These are phyloP conservation scores for Diaporthe citri DNA, from an alignment of 2,329 filamentous ascomycete species.

Conservation along the genomic window DNA sequence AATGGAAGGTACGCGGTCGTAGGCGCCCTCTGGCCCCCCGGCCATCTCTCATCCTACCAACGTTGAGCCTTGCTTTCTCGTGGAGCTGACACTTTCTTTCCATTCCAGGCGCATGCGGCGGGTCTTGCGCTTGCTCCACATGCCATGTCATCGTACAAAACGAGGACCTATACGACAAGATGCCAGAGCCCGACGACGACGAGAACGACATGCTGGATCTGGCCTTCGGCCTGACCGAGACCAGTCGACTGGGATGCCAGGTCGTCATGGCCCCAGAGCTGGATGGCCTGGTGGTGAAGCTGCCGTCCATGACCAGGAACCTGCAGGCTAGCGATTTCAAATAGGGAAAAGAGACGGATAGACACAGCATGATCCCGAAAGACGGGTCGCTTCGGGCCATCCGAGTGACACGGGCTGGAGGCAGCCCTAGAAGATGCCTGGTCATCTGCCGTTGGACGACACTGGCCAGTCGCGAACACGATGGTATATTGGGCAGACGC, in stretches of 20 bases:
- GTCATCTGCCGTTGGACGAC: background rate
- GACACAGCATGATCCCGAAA: background rate
- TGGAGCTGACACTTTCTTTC: background rate
- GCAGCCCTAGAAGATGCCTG: background rate
- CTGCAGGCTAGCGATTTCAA: constrained; percentile 94
- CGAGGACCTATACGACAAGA: constrained; percentile 80
- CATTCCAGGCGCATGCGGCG: constrained; percentile 80
- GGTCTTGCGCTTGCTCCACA: constrained; percentile 92
- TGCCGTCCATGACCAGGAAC: constrained; percentile 96
- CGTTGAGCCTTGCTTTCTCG: constrained; percentile 44
- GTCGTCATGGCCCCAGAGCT: constrained; percentile 92
- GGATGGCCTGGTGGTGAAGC: constrained; percentile 85
- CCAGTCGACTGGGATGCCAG: constrained; percentile 86
- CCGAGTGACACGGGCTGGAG: background rate
- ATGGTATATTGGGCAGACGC: background rate
- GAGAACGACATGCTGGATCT: constrained; percentile 92
- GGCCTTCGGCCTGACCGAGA: constrained; percentile 91
- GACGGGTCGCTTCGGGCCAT: background rate
- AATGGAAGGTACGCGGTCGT: constrained; percentile 80
- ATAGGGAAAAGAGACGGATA: constrained; percentile 43
- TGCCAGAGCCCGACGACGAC: constrained; percentile 79
- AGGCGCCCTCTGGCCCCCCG: background rate
- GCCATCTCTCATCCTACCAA: background rate
- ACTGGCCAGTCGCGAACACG: background rate
- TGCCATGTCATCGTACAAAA: constrained; percentile 89